Conservation (phyloP, 805 yeast genomes). For the Lipomyces chichibuensis region DNA sequence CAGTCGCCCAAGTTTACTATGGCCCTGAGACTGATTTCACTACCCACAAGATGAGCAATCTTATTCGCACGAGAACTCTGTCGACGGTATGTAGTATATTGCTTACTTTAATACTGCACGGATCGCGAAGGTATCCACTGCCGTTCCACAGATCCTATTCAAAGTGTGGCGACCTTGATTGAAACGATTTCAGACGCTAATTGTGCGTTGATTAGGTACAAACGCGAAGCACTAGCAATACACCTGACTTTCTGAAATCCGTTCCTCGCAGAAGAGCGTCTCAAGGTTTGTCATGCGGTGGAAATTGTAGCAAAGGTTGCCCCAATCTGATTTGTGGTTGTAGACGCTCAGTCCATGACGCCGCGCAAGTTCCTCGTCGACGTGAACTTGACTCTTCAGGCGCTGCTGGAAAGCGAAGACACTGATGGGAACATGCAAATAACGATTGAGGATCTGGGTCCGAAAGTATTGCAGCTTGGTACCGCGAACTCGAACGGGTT, state of each 20-base stretch:
- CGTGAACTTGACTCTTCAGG: constrained; percentile 70
- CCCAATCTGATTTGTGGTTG: constrained; percentile 2
- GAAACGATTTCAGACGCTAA: neutral
- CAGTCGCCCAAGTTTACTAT: constrained; percentile 69
- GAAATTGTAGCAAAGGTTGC: neutral
- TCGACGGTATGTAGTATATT: constrained; percentile 23
- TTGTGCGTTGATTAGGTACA: neutral
- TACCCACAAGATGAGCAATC: constrained; percentile 52
- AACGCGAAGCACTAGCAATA: neutral
- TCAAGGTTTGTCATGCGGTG: constrained; percentile 25
- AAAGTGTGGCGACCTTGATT: neutral
- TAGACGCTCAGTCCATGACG: constrained; percentile 28
- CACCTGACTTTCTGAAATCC: constrained; percentile 8
- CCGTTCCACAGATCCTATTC: neutral
- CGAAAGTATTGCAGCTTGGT: constrained; percentile 76
- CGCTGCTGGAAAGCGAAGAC: constrained; percentile 74
- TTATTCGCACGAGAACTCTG: constrained; percentile 46
- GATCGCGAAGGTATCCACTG: neutral
- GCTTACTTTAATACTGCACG: neutral
- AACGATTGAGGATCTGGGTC: constrained; percentile 82
- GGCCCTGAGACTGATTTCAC: constrained; percentile 50
- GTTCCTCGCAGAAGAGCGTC: constrained; percentile 34
- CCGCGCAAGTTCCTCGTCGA: constrained; percentile 68
- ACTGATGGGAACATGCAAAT: constrained; percentile 84
- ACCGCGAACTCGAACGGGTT: constrained; percentile 85